Evolutionary conservation across 2,329 filamentous ascomycete genomes (phyloP), one percentile per base, ranked within the genome.

Genomic region (Bipolaris victoriae): DNA sequence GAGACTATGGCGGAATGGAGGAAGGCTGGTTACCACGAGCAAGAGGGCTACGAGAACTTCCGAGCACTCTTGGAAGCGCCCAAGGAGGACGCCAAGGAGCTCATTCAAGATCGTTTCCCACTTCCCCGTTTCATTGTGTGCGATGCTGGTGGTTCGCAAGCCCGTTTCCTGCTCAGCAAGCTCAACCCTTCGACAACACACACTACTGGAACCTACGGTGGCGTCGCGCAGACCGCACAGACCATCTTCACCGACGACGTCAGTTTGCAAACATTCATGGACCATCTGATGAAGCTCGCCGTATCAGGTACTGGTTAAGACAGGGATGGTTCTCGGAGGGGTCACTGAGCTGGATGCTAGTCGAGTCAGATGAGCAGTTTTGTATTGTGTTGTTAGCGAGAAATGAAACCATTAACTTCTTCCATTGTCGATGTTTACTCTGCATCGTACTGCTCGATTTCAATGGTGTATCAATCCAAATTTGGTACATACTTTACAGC

Each of bases 171-270:
- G 55, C 83, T 99, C 43, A 96, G 92, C 39, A 99, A 99, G 81
- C 87, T 99, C 58, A 99, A 99, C 79, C 95, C 95, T 0, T 96
- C 91, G 1, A 99, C 95, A 3, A 99, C 95, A 13, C 95, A 99
- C 77, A 97, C 95, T 0, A 93, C 90, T 0, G 91, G 92, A 51
- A 90, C 91, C 11, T 98, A 97, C 72, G 95, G 95, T 54, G 93
- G 92, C 60, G 90, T 94, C 47, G 88, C 90, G 29, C 91, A 94
- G 72, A 93, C 90, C 45, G 93, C 94, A 7, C 95, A 99, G 79
- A 99, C 95, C 5, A 99, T 99, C 70, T 99, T 99, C 80, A 99
- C 95, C 0, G 95, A 99, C 72, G 95, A 99, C 77, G 95, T 99
- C 52, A 97, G 92, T 52, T 81, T 99, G 74, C 94, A 98, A 79